A percentile compares a stretch with the other conserved stretches of the same genome.
Evolutionary conservation across 2,329 filamentous ascomycete genomes (phyloP).

Genomic region (Ophiognomonia clavigignenti-juglandacearum): DNA sequence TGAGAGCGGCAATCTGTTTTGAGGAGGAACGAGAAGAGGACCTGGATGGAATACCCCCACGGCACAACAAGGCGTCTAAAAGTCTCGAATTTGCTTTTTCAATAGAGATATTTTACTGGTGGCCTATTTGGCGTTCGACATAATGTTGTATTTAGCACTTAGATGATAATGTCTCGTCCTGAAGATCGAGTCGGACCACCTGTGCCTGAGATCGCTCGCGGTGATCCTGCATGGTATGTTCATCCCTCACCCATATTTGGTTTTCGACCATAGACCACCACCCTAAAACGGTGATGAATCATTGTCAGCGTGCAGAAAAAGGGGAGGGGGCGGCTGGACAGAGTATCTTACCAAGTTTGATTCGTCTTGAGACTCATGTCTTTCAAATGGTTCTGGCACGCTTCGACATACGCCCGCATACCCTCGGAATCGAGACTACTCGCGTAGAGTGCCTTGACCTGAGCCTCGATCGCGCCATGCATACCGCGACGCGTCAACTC

Average conservation of each 20-base stretch:
- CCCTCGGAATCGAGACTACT: not conserved
- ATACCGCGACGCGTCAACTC: not conserved
- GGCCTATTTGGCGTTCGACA: too few species aligned
- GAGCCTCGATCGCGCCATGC: not conserved
- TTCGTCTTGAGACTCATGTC: not conserved
- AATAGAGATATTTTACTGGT: not conserved
- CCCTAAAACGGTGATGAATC: not conserved
- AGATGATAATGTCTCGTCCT: too few species aligned
- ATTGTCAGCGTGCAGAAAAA: not conserved
- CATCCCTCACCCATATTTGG: too few species aligned
- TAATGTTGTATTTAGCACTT: too few species aligned
- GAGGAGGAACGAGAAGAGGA: not conserved
- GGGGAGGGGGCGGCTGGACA: too few species aligned
- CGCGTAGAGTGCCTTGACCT: not conserved
- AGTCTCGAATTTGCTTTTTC: not conserved
- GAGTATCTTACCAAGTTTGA: not conserved
- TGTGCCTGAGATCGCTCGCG: too few species aligned
- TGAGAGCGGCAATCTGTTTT: not conserved
- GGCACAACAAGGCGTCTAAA: not conserved
- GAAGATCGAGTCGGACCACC: too few species aligned
- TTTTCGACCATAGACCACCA: not conserved
- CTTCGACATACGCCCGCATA: not conserved
- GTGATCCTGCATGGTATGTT: not conserved
- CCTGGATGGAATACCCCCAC: not conserved
- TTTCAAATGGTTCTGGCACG: not conserved